phyloP scores from a whole-genome alignment of 768 basidiomycete species.

The Boletus patriciae region DNA sequence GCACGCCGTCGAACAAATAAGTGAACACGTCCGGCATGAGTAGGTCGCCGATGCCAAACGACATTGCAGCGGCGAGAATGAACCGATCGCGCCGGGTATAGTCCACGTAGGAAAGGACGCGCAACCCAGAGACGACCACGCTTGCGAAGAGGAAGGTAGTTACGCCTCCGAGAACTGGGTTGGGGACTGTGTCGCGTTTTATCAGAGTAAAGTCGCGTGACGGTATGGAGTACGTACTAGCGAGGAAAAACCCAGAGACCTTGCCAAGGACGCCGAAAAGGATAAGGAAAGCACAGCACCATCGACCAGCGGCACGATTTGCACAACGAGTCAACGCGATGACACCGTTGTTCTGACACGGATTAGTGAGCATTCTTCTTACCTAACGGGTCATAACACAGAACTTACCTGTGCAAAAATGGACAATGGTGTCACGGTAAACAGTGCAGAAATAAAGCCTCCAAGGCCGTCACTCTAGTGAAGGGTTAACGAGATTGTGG shows the following conservation, averaged over 20 bases:
- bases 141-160: slow-evolving; percentile 85
- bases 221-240: slow-evolving; percentile 44
- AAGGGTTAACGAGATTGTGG: not conserved
- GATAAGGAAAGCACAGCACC: slow-evolving; percentile 79
- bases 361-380: not conserved
- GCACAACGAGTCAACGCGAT: slow-evolving; percentile 86
- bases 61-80: slow-evolving; percentile 65
- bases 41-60: slow-evolving; percentile 71
- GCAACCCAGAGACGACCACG: slow-evolving; percentile 67
- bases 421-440: slow-evolving; percentile 79
- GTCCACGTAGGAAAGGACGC: slow-evolving; percentile 59
- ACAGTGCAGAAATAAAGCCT: slow-evolving; percentile 75
- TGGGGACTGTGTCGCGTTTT: slow-evolving; percentile 50
- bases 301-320: slow-evolving; percentile 73
- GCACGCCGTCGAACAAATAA: slow-evolving; percentile 66
- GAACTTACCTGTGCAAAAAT: slow-evolving; percentile 63
- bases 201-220: not conserved
- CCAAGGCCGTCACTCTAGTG: slow-evolving; percentile 72
- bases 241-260: slow-evolving; percentile 78
- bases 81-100: slow-evolving; percentile 69
- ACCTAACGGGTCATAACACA: not conserved
- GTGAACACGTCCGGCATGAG: slow-evolving; percentile 65
- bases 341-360: slow-evolving; percentile 67
- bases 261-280: slow-evolving; percentile 81
- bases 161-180: slow-evolving; percentile 79